Conservation (phyloP, 148 eudicot genomes). For the Rhododendron ovatum region DNA sequence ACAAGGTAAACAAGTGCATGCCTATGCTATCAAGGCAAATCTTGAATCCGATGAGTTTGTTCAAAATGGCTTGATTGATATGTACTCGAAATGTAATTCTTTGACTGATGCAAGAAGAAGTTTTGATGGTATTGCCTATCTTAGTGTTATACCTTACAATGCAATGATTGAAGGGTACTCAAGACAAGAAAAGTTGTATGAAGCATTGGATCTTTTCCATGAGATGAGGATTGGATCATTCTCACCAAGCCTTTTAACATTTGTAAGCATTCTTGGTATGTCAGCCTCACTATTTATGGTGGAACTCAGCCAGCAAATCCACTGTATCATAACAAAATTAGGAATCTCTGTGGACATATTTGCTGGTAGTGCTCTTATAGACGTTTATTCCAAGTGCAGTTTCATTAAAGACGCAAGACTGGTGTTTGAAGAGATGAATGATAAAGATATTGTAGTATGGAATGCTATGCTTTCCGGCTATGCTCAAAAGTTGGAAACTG, state of each 20-base stretch:
- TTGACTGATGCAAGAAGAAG: conserved; percentile 53
- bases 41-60: conserved; percentile 62
- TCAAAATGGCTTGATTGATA: conserved; percentile 60
- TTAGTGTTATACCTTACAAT: conserved; percentile 49
- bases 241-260: conserved; percentile 51
- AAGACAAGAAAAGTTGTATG: conserved; percentile 38
- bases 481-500: conserved; percentile 44
- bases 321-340: conserved; percentile 39
- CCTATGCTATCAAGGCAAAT: conserved; percentile 45
- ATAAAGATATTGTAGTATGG: conserved; percentile 65
- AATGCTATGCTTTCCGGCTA: conserved; percentile 69
- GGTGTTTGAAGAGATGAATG: conserved; percentile 49
- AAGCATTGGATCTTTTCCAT: conserved; percentile 51
- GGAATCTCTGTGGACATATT: conserved; percentile 40
- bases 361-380: conserved; percentile 61
- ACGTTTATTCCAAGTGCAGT: conserved; percentile 64
- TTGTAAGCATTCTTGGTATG: conserved; percentile 57
- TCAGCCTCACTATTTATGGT: conserved; percentile 44
- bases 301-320: conserved; percentile 51
- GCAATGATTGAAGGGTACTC: conserved; percentile 78
- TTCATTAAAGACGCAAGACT: conserved; percentile 46
- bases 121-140: conserved; percentile 31
- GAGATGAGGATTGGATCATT: conserved; percentile 44
- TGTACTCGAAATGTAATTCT: conserved; percentile 63
- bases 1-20: conserved; percentile 57